Evolutionary conservation across 1,284 basidiomycete species (phyloP).

Genomic region (Tilletia walkeri): DNA sequence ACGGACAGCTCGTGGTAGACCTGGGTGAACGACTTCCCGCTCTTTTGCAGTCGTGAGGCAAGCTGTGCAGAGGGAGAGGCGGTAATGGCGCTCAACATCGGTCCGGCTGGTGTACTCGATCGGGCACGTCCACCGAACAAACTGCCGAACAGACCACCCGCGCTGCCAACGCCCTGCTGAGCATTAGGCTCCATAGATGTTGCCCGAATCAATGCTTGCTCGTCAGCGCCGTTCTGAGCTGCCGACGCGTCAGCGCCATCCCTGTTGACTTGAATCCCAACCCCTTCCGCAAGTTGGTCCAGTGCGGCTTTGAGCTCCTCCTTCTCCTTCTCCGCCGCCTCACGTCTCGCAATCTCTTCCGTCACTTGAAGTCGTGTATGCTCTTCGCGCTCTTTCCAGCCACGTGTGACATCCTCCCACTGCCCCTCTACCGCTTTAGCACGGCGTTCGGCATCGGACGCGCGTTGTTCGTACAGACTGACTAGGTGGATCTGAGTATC

Average conservation of each 20-base stretch:
- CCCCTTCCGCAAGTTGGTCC: slow-evolving; percentile 48
- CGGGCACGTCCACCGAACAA: not conserved
- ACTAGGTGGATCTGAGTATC: slow-evolving; percentile 70
- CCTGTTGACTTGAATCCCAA: slow-evolving; percentile 33
- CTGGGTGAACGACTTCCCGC: slow-evolving; percentile 82
- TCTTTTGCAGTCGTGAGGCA: slow-evolving; percentile 71
- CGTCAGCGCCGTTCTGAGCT: not conserved
- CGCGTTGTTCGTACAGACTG: slow-evolving; percentile 76
- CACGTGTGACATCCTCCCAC: slow-evolving; percentile 70
- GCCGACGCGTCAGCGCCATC: not conserved
- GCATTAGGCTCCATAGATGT: not conserved
- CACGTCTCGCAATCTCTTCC: slow-evolving; percentile 57
- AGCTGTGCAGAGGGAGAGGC: slow-evolving; percentile 73
- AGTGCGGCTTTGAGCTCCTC: slow-evolving; percentile 49
- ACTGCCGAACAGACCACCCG: slow-evolving; percentile 1
- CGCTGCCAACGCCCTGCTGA: not conserved
- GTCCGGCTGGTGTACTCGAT: slow-evolving; percentile 13
- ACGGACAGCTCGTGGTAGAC: slow-evolving; percentile 83
- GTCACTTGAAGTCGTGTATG: slow-evolving; percentile 68
- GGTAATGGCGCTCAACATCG: slow-evolving; percentile 10
- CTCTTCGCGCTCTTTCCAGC: slow-evolving; percentile 68
- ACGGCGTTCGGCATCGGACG: slow-evolving; percentile 72
- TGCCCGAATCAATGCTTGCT: not conserved
- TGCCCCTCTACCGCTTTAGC: slow-evolving; percentile 75
- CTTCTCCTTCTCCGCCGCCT: slow-evolving; percentile 57